phyloP scores from a whole-genome alignment of 148 eudicot genomes.

The Rhododendron griersonianum region DNA sequence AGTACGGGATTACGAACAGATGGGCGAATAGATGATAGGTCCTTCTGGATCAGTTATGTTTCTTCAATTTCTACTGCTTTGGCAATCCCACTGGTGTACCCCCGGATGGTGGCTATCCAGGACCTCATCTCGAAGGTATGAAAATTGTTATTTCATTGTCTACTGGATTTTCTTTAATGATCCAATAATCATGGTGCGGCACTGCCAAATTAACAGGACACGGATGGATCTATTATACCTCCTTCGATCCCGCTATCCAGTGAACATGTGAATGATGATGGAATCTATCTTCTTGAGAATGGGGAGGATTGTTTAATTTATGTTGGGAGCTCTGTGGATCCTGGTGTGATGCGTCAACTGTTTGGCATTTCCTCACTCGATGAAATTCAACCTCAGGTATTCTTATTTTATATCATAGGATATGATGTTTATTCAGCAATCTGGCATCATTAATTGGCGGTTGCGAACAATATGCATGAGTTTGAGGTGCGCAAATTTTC shows the following conservation, averaged over 20 bases:
- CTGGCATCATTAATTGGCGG: neutral
- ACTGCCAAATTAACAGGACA: constrained; percentile 42
- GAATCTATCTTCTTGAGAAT: constrained; percentile 92
- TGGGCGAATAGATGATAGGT: constrained; percentile 85
- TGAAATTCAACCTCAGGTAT: constrained; percentile 79
- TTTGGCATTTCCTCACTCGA: constrained; percentile 66
- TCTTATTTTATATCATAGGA: neutral
- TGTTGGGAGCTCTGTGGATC: constrained; percentile 63
- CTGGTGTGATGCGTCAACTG: constrained; percentile 46
- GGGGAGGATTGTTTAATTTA: constrained; percentile 85
- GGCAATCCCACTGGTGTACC: constrained; percentile 95
- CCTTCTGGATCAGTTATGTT: constrained; percentile 80
- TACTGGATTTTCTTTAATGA: neutral
- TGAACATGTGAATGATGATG: constrained; percentile 74
- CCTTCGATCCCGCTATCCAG: constrained; percentile 73
- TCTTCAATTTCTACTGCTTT: constrained; percentile 72
- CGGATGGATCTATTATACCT: constrained; percentile 58
- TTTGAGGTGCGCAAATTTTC: neutral
- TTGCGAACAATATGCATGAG: neutral
- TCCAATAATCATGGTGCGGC: constrained; percentile 10
- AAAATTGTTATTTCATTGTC: neutral
- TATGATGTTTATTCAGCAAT: neutral
- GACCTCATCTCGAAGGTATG: constrained; percentile 78
- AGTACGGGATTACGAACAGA: constrained; percentile 79
- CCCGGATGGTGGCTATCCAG: constrained; percentile 84